Conservation (phyloP, 78 protist genomes). For the Planoprotostelium fungivorum region DNA sequence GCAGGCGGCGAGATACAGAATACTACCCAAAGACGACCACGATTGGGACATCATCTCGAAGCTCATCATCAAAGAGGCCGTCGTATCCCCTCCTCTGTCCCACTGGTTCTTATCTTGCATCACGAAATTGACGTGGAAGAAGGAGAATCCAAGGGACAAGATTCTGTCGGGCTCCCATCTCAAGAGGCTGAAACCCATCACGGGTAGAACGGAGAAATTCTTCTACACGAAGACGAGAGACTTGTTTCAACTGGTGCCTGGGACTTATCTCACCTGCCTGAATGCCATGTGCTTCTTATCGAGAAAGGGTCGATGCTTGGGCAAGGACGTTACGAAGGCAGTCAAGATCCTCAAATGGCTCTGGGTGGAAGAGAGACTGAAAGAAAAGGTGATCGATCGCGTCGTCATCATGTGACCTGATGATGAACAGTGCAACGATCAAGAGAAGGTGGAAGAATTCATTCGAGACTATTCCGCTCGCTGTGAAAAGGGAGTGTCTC, state of each 20-base stretch:
- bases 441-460: background rate
- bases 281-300: background rate
- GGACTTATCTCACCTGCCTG: background rate
- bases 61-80: background rate
- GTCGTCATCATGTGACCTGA: background rate
- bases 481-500: background rate
- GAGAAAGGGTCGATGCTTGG: background rate
- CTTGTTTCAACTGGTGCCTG: background rate
- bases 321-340: background rate
- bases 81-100: background rate
- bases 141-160: background rate
- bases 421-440: background rate
- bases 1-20: background rate
- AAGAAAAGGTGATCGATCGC: background rate
- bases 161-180: background rate
- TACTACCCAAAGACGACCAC: background rate
- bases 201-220: background rate
- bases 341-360: background rate
- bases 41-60: background rate
- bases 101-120: background rate
- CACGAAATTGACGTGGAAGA: background rate
- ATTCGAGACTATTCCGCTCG: background rate
- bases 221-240: background rate
- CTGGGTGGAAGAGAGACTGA: background rate
- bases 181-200: background rate